Conservation (phyloP, 257 asterid genomes). For the Penstemon davidsonii region DNA sequence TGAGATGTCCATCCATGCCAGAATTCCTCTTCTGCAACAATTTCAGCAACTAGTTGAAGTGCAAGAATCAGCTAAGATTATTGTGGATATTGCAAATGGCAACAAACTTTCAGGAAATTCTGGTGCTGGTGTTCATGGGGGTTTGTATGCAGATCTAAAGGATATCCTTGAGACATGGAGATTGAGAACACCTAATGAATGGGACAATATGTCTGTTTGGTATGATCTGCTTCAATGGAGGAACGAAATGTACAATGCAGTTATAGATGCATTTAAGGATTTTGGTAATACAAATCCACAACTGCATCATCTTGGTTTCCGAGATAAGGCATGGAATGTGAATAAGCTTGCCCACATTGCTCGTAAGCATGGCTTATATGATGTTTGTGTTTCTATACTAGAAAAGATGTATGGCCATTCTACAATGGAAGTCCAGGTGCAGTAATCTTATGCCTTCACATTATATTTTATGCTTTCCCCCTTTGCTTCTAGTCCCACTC, state of each 20-base stretch:
- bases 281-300: constrained; percentile 76
- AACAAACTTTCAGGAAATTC: constrained; percentile 80
- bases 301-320: constrained; percentile 95
- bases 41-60: constrained; percentile 98
- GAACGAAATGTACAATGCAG: constrained; percentile 94
- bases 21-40: constrained; percentile 95
- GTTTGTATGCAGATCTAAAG: constrained; percentile 89
- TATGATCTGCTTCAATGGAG: constrained; percentile 98
- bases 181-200: constrained; percentile 95
- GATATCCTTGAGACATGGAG: constrained; percentile 99
- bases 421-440: constrained; percentile 99
- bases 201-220: constrained; percentile 99
- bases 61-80: constrained; percentile 92
- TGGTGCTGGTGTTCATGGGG: constrained; percentile 77
- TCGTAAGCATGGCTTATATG: constrained; percentile 88
- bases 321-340: constrained; percentile 99
- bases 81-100: constrained; percentile 90
- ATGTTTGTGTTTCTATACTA: constrained; percentile 89
- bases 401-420: constrained; percentile 99
- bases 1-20: constrained; percentile 95
- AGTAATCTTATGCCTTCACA: constrained; percentile 22
- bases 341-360: constrained; percentile 97
- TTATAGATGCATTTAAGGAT: constrained; percentile 94
- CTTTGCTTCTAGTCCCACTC: not conserved
- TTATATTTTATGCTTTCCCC: constrained; percentile 7